Conservation (phyloP, 2,329 filamentous ascomycete genomes). For the Aschersonia sp. region DNA sequence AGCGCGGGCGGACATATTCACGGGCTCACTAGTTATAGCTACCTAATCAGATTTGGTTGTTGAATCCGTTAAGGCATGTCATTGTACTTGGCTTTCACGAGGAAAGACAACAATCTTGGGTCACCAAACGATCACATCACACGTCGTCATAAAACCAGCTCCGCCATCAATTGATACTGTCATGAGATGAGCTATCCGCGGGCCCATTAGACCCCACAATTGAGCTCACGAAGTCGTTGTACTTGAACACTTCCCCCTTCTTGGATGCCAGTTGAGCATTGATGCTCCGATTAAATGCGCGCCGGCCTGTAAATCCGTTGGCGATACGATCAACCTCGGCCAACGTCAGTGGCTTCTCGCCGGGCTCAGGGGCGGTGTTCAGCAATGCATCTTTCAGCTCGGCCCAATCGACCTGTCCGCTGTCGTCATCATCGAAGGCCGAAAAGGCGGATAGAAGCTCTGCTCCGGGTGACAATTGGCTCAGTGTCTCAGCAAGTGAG, state of each 20-base stretch:
- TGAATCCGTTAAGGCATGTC: too few species aligned
- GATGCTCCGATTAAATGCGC: slow-evolving; percentile 61
- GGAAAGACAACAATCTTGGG: too few species aligned
- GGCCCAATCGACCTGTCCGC: slow-evolving; percentile 73
- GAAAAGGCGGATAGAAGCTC: slow-evolving; percentile 85
- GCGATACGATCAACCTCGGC: slow-evolving; percentile 79
- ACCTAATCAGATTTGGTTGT: too few species aligned
- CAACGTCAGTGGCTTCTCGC: slow-evolving; percentile 48
- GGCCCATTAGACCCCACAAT: slow-evolving; percentile 40
- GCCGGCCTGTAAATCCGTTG: slow-evolving; percentile 67
- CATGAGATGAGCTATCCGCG: slow-evolving; percentile 12
- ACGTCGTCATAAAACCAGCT: background rate
- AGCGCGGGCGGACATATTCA: too few species aligned
- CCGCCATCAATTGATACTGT: background rate
- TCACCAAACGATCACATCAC: background rate
- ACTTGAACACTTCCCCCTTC: slow-evolving; percentile 81
- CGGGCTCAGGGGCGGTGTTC: slow-evolving; percentile 65
- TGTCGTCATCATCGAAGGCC: slow-evolving; percentile 92
- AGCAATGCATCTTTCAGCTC: slow-evolving; percentile 75
- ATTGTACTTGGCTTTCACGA: too few species aligned
- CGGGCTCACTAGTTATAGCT: too few species aligned
- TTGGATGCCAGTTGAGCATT: slow-evolving; percentile 37
- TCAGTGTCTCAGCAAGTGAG: slow-evolving; percentile 60
- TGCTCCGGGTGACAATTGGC: slow-evolving; percentile 57
- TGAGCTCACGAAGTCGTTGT: slow-evolving; percentile 77